phyloP scores from a whole-genome alignment of 805 yeast genomes.

The Saitoella complicata region DNA sequence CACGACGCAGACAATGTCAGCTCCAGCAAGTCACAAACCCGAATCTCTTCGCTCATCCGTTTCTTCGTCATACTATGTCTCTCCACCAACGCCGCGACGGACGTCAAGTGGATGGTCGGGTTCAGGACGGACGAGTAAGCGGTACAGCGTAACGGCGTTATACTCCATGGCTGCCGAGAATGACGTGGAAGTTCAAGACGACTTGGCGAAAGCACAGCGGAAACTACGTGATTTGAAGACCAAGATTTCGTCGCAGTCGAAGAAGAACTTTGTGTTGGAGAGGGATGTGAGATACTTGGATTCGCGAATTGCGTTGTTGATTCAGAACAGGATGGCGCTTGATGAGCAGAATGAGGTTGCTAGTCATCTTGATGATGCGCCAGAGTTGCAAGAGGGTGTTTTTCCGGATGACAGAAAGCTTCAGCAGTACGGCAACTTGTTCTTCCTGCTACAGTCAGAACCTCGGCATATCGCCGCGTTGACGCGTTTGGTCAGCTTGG shows the following conservation, averaged over 20 bases:
- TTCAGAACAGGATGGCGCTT: slow-evolving; percentile 23
- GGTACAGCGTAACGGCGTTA: slow-evolving; percentile 22
- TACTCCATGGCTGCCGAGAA: slow-evolving; percentile 23
- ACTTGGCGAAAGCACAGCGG: slow-evolving; percentile 20
- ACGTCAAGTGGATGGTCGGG: too few relatives aligned
- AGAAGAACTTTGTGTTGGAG: slow-evolving; percentile 23
- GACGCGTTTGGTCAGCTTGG: slow-evolving; percentile 19
- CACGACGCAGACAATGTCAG: too few relatives aligned
- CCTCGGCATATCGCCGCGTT: slow-evolving; percentile 23
- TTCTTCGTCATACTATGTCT: too few relatives aligned
- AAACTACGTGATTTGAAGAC: slow-evolving; percentile 20
- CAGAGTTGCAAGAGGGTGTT: slow-evolving; percentile 11
- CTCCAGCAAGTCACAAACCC: too few relatives aligned
- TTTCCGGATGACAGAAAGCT: slow-evolving; percentile 19
- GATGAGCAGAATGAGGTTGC: slow-evolving; percentile 24
- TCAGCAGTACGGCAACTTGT: slow-evolving; percentile 18
- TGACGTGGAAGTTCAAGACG: slow-evolving; percentile 23
- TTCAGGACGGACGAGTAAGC: slow-evolving; percentile 8
- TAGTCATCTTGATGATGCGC: slow-evolving; percentile 16
- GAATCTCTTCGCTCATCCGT: too few relatives aligned
- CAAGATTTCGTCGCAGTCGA: slow-evolving; percentile 22
- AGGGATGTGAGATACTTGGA: slow-evolving; percentile 25
- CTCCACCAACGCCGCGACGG: too few relatives aligned
- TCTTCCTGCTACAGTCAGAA: slow-evolving; percentile 24
- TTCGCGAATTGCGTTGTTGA: slow-evolving; percentile 24